Percentiles rank a stretch among this genome's conserved stretches.
Conservation (phyloP, 257 asterid genomes). For the Echium plantagineum region DNA sequence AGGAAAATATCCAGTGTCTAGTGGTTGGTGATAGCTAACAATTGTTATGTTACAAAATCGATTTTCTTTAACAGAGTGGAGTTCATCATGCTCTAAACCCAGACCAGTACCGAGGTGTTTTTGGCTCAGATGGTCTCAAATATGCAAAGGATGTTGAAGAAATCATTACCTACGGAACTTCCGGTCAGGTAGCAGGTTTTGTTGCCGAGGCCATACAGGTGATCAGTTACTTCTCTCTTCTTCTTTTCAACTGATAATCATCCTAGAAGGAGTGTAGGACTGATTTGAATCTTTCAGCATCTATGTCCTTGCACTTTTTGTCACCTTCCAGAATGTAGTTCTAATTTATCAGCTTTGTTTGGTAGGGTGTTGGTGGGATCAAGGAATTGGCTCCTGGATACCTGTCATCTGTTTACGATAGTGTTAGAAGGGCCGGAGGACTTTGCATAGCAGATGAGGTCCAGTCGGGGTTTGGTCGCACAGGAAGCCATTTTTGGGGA, state of each 20-base stretch:
- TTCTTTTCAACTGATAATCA: not conserved
- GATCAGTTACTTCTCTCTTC: too few species aligned
- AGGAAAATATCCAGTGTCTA: not conserved
- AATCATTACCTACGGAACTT: conserved; percentile 73
- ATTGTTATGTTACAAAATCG: not conserved
- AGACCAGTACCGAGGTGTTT: conserved; percentile 81
- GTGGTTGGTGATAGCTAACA: not conserved
- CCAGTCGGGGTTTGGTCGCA: conserved; percentile 87
- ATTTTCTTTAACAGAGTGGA: conserved; percentile 45
- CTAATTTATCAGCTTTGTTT: conserved; percentile 7
- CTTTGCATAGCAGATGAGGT: conserved; percentile 97
- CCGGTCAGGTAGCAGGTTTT: conserved; percentile 76
- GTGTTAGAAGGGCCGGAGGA: conserved; percentile 74
- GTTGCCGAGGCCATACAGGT: conserved; percentile 94
- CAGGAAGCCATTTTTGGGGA: conserved; percentile 93
- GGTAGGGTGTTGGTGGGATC: conserved; percentile 92
- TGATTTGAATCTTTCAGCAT: not conserved
- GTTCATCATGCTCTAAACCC: conserved; percentile 88
- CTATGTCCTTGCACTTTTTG: not conserved
- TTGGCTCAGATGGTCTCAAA: conserved; percentile 73
- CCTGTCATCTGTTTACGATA: conserved; percentile 63
- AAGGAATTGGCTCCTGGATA: conserved; percentile 97
- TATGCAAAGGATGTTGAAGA: conserved; percentile 90
- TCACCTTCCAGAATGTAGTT: conserved; percentile 3
- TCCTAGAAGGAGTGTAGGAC: not conserved